A percentile compares a stretch with the other conserved stretches of the same genome.
These are phyloP conservation scores for Beta vulgaris DNA, from an alignment of 148 eudicot genomes.

Conservation along the genomic window DNA sequence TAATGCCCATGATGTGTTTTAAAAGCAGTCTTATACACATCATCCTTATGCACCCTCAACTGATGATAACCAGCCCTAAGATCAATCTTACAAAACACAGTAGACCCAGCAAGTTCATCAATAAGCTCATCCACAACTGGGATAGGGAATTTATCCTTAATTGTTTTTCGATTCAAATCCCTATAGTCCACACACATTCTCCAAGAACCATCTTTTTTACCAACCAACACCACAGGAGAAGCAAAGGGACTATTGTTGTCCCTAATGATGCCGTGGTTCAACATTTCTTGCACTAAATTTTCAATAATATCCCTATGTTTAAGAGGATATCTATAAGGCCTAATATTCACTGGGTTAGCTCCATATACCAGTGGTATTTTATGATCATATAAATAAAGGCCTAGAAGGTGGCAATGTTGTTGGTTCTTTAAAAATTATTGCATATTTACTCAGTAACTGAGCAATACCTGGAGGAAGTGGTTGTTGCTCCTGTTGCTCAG, in stretches of 20 bases:
- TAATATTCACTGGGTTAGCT: not conserved
- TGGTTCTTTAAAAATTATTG: not conserved
- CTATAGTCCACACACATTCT: not conserved
- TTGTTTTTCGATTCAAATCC: not conserved
- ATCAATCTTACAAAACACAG: not conserved
- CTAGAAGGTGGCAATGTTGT: not conserved
- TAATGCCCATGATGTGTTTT: too few species aligned
- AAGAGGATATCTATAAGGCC: not conserved
- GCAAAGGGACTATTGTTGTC: too few species aligned
- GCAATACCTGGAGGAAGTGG: too few species aligned
- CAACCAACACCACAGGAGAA: too few species aligned
- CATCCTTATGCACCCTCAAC: too few species aligned
- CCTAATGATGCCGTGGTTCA: too few species aligned
- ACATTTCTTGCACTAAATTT: too few species aligned
- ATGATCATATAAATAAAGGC: not conserved
- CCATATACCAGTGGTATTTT: not conserved
- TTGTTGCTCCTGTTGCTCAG: too few species aligned
- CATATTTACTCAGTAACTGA: not conserved
- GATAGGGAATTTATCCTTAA: too few species aligned
- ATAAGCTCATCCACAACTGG: not conserved
- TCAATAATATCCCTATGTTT: not conserved
- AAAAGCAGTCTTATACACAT: too few species aligned
- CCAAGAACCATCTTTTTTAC: too few species aligned
- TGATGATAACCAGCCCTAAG: not conserved
- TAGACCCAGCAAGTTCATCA: not conserved